Evolutionary conservation across 148 eudicot species (phyloP), one percentile per base, ranked within the genome.

Genomic region (Fagopyrum tataricum): DNA sequence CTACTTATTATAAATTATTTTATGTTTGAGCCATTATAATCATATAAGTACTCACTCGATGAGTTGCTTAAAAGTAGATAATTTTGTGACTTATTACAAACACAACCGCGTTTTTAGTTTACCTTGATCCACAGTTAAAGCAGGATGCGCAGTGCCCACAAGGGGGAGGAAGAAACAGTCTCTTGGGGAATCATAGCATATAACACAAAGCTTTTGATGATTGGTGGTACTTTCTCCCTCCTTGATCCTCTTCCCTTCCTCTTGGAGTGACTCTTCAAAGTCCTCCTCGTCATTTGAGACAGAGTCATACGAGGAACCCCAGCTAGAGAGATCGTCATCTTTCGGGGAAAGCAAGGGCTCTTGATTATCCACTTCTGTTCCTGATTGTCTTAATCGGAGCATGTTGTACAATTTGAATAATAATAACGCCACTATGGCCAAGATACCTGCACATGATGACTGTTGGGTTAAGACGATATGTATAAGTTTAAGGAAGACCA

Each of bases 81-180:
- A 26, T 1, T 31, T 31, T 31, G 37, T 31, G 37, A 31, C 37
- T 31, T 31, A 31, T 31, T 31, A 3, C 37, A 31, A 31, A 31
- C 37, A 0, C 37, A 31, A 31, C 37, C 31, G 40, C 17, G 26
- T 4, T 61, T 24, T 26, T 9, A 15, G 20, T 64, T 78, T 85
- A 78, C 96, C 90, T 87, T 78, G 89, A 72, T 79, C 86, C 91
- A 74, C 91, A 87, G 9, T 75, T 69, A 78, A 84, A 85, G 77
- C 91, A 87, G 73, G 87, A 73, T 72, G 89, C 91, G 26, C 83
- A 85, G 74, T 87, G 91, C 6, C 89, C 91, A 46, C 91, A 87
- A n/a, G n/a, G 40, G 89, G 91, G 69, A 87, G 82, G 71, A 85
- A 87, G 84, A 87, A 87, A 62, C 82, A 83, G 71, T 87, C 91